Evolutionary conservation across 2,329 filamentous ascomycete genomes (phyloP), one percentile per base, ranked within the genome.

Genomic region (Pleoardoris graminearum): DNA sequence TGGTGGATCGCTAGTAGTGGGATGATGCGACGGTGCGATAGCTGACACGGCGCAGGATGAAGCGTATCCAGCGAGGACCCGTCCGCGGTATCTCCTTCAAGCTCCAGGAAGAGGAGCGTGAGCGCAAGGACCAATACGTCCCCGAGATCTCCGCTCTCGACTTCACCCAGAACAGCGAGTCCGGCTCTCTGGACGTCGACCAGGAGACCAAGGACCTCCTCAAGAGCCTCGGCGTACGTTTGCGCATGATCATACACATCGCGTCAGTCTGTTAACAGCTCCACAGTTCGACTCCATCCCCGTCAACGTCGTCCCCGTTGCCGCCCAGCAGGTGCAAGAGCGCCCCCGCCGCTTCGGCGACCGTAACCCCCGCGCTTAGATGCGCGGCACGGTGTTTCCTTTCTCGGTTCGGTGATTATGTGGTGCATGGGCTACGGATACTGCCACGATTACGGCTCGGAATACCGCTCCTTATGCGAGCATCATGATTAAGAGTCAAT

Each of bases 11-110:
- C 25, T 27, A 10, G 25, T 27, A 27, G 25, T 27, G 25, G 10
- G 6, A 10, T 5, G 25, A 6, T 27, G 25, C 25, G 25, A 27
- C 10, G 25, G 25, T 29, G 23, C 96, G 71, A 87, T 44, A 41
- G 35, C 59, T 62, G 49, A 62, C 52, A 43, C 22, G 3, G 16
- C 50, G 46, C 78, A 79, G 95, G 81, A 99, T 99, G 95, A 97
- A 97, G 88, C 94, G 94, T 81, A 99, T 99, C 73, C 94, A 97
- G 85, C 91, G 94, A 79, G 94, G 94, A 66, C 94, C 94, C 66
- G 94, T 99, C 80, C 95, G 94, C 74, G 94, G 94, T 85, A 99
- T 99, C 82, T 99, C 95, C 80, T 99, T 99, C 92, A 99, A 99
- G 87, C 90, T 99, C 59, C 94, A 99, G 84, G 94, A 99, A 85